Conservation (phyloP, 2,329 filamentous ascomycete species). For the Aspergillus floridensis region DNA sequence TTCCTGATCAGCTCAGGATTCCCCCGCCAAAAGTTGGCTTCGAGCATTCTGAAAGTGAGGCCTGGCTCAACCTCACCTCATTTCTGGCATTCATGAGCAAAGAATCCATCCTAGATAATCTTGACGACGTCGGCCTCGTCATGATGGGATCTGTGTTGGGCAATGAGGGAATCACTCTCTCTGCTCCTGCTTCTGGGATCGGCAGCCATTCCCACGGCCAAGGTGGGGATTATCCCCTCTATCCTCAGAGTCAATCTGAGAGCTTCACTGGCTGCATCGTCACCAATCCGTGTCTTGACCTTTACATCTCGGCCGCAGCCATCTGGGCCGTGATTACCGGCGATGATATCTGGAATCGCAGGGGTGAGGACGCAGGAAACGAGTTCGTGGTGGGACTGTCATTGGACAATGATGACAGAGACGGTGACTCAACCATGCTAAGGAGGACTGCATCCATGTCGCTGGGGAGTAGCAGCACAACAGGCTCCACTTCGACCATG, state of each 20-base stretch:
- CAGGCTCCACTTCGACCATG: not conserved
- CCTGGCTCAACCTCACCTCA: not conserved
- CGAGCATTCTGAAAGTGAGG: not conserved
- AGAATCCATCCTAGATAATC: not conserved
- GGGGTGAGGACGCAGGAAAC: not conserved
- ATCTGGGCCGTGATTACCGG: slow-evolving; percentile 23
- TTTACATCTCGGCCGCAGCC: slow-evolving; percentile 12
- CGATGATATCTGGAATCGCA: slow-evolving; percentile 19
- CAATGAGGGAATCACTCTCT: not conserved
- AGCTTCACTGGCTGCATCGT: not conserved
- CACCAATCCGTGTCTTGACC: not conserved
- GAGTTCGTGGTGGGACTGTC: not conserved
- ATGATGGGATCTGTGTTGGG: not conserved
- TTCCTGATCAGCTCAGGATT: not conserved
- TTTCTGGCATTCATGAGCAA: not conserved
- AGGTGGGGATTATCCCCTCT: not conserved
- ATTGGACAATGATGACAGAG: not conserved
- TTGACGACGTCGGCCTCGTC: not conserved
- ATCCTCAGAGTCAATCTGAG: not conserved
- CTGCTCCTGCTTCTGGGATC: not conserved
- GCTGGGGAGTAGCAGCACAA: not conserved
- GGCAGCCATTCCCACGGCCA: not conserved
- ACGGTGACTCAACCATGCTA: not conserved
- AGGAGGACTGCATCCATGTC: not conserved
- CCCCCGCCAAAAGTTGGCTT: not conserved